Evolutionary conservation across 2,329 filamentous ascomycete species (phyloP), one percentile per base, ranked within the genome.

Genomic region (Penicillium sp.): DNA sequence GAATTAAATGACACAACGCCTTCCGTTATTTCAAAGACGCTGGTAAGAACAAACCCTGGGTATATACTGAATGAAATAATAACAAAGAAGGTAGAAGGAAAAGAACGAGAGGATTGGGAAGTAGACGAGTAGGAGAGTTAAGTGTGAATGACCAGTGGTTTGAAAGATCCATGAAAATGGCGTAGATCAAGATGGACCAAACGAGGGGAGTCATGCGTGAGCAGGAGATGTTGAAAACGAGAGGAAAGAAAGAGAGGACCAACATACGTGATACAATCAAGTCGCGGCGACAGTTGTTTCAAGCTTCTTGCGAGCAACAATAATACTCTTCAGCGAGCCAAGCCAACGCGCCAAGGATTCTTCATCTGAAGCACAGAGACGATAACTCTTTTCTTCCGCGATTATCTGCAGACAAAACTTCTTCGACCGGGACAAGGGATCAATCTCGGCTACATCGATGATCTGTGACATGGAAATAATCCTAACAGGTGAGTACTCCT

Each of bases 401-500:
- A 99, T 96, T 67, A 98, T 84, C 75, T 98, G 93, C 72, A 98
- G 82, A 74, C 95, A 98, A 70, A 90, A 87, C 47, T 82, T 84
- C 78, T 96, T 97, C 65, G 87, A 95, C 69, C 84, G 89, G 68
- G 90, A 93, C 61, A 96, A 79, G 0, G 93, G 89, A 65, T 98
- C 91, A 53, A 96, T 91, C 69, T 98, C 95, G 22, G 97, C 93
- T 1, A 91, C 93, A 65, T 96, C 90, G 67, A 98, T 89, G 52
- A 99, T 87, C 53, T 82, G 86, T 9, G 85, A 80, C 66, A 98
- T 85, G 4, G 90, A 86, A 33, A 97, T 80, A 65, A 99, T 90
- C 65, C 92, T 88, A 60, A 90, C 82, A 0, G 93, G 91, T 13
- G 90, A 88, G 73, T 98, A 98, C 76, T 99, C 95, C 62, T 87